A percentile compares a stretch with the other conserved stretches of the same genome.
phyloP scores from a whole-genome alignment of 2,329 filamentous ascomycete genomes.

The Aspergillus amoenus region DNA sequence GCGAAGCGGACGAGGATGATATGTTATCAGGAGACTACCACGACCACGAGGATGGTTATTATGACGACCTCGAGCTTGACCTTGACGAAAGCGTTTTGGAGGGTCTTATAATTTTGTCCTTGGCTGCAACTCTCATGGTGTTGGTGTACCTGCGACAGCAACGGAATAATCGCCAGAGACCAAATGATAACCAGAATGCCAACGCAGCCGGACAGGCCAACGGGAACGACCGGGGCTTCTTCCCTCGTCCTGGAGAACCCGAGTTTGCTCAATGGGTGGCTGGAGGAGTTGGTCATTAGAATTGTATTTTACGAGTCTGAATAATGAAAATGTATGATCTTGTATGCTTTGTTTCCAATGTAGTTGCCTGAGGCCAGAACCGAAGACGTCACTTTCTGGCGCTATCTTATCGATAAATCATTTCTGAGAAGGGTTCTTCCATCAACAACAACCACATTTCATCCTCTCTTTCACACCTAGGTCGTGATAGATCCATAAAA shows the following conservation, averaged over 20 bases:
- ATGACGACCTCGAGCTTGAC: constrained; percentile 61
- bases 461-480: background rate
- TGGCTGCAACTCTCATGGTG: constrained; percentile 71
- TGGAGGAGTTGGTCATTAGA: constrained; percentile 60
- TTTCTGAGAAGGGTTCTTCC: background rate
- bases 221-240: constrained; percentile 54
- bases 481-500: background rate
- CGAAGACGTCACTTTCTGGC: background rate
- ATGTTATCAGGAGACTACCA: constrained; percentile 26
- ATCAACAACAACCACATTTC: background rate
- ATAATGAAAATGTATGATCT: background rate
- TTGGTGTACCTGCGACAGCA: constrained; percentile 71
- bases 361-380: background rate
- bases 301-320: constrained; percentile 12
- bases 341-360: background rate
- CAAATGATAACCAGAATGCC: constrained; percentile 31
- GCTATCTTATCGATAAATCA: constrained; percentile 17
- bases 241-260: constrained; percentile 66
- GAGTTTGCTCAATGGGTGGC: constrained; percentile 68
- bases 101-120: constrained; percentile 75
- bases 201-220: constrained; percentile 26
- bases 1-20: constrained; percentile 36
- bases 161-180: constrained; percentile 36
- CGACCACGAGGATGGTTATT: constrained; percentile 51
- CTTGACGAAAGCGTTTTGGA: constrained; percentile 80